phyloP scores from a whole-genome alignment of 106 monocot species.

The Xerophyta viscosa region DNA sequence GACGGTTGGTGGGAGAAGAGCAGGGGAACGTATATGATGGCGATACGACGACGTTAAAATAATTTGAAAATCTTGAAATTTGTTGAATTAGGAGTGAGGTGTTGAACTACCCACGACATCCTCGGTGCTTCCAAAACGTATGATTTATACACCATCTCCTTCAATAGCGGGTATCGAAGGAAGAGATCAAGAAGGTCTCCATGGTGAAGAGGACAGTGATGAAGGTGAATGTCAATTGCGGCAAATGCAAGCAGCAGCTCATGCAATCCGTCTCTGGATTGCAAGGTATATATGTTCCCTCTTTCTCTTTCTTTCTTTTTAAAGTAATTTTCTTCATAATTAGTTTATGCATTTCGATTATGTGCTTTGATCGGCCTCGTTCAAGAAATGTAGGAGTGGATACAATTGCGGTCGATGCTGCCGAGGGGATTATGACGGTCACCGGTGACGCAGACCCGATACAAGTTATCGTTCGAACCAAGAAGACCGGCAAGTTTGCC shows the following conservation, averaged over 20 bases:
- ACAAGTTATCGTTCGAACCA: constrained; percentile 17
- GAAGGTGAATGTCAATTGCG: constrained; percentile 25
- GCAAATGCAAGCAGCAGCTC: constrained; percentile 33
- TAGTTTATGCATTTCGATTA: neutral
- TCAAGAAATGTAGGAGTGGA: no score
- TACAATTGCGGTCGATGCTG: constrained; percentile 28
- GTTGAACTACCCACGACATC: no score
- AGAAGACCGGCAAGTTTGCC: constrained; percentile 18
- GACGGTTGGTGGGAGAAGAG: no score
- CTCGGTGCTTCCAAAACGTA: no score
- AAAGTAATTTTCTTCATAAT: no score
- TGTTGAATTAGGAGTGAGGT: no score
- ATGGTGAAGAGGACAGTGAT: constrained; percentile 30
- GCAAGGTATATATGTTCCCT: constrained; percentile 10
- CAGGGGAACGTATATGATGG: no score
- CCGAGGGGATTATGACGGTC: constrained; percentile 18
- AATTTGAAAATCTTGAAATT: no score
- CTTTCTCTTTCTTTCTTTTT: neutral
- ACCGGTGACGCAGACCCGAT: constrained; percentile 26
- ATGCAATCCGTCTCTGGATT: constrained; percentile 20
- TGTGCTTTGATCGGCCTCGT: neutral
- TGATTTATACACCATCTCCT: no score
- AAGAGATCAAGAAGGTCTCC: no score
- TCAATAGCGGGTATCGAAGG: no score
- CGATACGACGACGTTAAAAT: no score